These are phyloP conservation scores for Stylosanthes scabra DNA, from an alignment of 331 rosid species.

Conservation along the genomic window DNA sequence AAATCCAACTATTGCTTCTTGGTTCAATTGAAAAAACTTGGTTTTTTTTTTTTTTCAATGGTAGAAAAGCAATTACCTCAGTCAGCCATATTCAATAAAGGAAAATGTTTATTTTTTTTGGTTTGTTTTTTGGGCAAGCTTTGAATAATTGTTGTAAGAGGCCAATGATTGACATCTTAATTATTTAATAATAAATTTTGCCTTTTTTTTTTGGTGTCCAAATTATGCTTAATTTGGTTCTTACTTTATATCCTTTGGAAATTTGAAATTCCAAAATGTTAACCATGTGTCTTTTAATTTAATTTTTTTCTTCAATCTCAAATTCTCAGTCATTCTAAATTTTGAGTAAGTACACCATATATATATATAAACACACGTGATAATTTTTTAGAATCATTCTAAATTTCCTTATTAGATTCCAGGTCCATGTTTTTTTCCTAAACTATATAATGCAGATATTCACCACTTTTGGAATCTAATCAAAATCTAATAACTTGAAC, in stretches of 20 bases:
- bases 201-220: too few relatives aligned
- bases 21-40: constrained; percentile 30
- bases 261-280: neutral
- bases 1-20: constrained; percentile 22
- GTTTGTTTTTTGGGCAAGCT: neutral
- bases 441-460: neutral
- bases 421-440: neutral
- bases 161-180: neutral
- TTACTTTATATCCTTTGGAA: neutral
- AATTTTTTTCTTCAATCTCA: neutral
- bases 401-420: neutral
- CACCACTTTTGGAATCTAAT: neutral
- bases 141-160: neutral
- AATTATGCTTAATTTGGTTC: constrained; percentile 10
- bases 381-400: neutral
- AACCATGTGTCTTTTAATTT: neutral
- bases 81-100: neutral
- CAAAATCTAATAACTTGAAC: neutral
- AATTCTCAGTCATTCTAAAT: neutral
- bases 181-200: constrained; percentile 25
- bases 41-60: neutral
- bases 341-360: too few relatives aligned
- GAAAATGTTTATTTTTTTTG: neutral
- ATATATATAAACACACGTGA: neutral
- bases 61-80: neutral